phyloP scores from a whole-genome alignment of 805 yeast species.

The Hanseniaspora clermontiae region DNA sequence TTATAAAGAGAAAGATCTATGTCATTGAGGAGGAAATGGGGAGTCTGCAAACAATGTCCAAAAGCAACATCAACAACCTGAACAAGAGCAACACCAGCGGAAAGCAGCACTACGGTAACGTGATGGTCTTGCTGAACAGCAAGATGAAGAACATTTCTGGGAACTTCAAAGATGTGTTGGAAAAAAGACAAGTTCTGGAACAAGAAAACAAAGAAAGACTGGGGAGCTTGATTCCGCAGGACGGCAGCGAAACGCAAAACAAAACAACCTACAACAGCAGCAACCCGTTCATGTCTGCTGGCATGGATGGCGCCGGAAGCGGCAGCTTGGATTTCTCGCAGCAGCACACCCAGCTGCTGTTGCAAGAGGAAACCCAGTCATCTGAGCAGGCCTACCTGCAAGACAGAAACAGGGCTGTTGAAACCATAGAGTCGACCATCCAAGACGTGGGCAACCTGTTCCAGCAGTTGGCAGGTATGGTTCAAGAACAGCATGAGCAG shows the following conservation, averaged over 20 bases:
- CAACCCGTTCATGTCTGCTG: constrained; percentile 32
- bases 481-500: constrained; percentile 90
- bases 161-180: constrained; percentile 80
- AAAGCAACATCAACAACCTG: constrained; percentile 30
- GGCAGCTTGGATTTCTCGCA: constrained; percentile 39
- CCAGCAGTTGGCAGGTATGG: constrained; percentile 94
- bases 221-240: constrained; percentile 53
- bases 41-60: constrained; percentile 38
- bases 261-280: constrained; percentile 25
- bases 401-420: constrained; percentile 81
- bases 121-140: constrained; percentile 73
- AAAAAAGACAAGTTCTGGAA: constrained; percentile 73
- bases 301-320: constrained; percentile 13
- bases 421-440: constrained; percentile 91
- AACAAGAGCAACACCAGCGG: constrained; percentile 38
- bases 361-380: constrained; percentile 61
- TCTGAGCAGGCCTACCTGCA: constrained; percentile 51
- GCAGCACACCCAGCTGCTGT: constrained; percentile 64
- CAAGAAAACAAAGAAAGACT: constrained; percentile 67
- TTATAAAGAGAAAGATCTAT: constrained; percentile 37
- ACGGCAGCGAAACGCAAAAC: not conserved
- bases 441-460: constrained; percentile 91
- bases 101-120: constrained; percentile 67
- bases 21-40: constrained; percentile 72
- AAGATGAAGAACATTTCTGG: constrained; percentile 87